These are phyloP conservation scores for Liquidambar formosana DNA, from an alignment of 164 flowering plant genomes.

Conservation along the genomic window DNA sequence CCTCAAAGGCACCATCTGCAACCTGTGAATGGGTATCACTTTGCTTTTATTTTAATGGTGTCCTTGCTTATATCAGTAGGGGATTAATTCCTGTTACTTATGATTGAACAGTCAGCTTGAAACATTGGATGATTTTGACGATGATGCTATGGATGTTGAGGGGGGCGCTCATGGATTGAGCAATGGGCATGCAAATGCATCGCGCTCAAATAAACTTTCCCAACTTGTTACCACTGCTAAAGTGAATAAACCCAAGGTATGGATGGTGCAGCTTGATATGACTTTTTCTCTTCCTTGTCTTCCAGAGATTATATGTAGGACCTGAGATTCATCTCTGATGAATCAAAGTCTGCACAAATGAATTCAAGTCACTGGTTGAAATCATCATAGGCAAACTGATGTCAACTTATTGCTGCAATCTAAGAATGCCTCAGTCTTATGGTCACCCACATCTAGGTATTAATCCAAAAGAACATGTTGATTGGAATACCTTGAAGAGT, in stretches of 20 bases:
- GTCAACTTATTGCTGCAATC: too few species aligned
- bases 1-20: constrained; percentile 26
- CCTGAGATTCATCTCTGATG: background rate
- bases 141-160: constrained; percentile 47
- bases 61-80: constrained; percentile 3
- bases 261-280: constrained; percentile 25
- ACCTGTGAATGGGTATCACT: constrained; percentile 51
- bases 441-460: too few species aligned
- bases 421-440: too few species aligned
- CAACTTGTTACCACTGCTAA: constrained; percentile 37
- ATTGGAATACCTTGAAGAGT: too few species aligned
- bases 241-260: constrained; percentile 68
- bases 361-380: background rate
- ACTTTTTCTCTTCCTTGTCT: background rate
- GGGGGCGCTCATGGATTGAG: constrained; percentile 19
- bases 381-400: background rate
- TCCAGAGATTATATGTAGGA: background rate
- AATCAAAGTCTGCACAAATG: background rate
- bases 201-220: constrained; percentile 38
- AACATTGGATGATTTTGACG: constrained; percentile 80
- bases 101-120: constrained; percentile 56
- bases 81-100: constrained; percentile 12
- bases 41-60: background rate
- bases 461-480: too few species aligned
- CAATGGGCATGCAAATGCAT: constrained; percentile 29